Conservation (phyloP, 768 basidiomycete genomes). For the Rubroboletus pulcherrimus region DNA sequence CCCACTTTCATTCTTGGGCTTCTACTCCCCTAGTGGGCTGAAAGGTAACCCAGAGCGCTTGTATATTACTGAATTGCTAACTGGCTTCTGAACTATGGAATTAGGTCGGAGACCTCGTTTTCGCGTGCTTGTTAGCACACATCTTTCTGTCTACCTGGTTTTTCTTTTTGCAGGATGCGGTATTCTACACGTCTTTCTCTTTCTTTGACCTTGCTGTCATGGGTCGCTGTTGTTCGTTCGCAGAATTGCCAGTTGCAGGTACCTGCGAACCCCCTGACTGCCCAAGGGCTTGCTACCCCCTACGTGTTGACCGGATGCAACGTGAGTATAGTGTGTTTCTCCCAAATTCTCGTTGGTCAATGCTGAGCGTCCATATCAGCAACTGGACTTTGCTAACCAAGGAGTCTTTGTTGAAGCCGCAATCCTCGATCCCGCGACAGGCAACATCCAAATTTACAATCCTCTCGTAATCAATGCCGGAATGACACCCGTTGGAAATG, state of each 20-base stretch:
- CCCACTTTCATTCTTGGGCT: neutral
- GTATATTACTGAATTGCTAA: neutral
- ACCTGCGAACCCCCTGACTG: slow-evolving; percentile 21
- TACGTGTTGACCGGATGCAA: slow-evolving; percentile 28
- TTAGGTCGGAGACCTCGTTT: slow-evolving; percentile 25
- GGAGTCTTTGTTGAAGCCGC: slow-evolving; percentile 26
- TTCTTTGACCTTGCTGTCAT: slow-evolving; percentile 14
- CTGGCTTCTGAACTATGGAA: neutral
- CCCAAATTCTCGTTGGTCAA: neutral
- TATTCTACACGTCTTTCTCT: slow-evolving; percentile 5
- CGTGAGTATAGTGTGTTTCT: slow-evolving; percentile 3
- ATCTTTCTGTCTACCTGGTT: neutral
- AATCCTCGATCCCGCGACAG: slow-evolving; percentile 29
- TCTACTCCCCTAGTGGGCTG: slow-evolving; percentile 7
- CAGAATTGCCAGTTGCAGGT: slow-evolving; percentile 24
- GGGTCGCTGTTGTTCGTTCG: slow-evolving; percentile 12
- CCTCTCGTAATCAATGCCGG: slow-evolving; percentile 30
- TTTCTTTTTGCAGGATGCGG: slow-evolving; percentile 11
- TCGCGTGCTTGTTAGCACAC: slow-evolving; percentile 8
- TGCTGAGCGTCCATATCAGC: slow-evolving; percentile 8
- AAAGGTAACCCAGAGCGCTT: slow-evolving; percentile 6
- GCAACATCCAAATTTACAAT: slow-evolving; percentile 24
- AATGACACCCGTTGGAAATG: slow-evolving; percentile 18
- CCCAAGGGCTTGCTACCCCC: slow-evolving; percentile 26
- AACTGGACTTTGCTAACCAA: slow-evolving; percentile 26